Conservation (phyloP, 2,329 filamentous ascomycete genomes). For the Lachnellula suecica region DNA sequence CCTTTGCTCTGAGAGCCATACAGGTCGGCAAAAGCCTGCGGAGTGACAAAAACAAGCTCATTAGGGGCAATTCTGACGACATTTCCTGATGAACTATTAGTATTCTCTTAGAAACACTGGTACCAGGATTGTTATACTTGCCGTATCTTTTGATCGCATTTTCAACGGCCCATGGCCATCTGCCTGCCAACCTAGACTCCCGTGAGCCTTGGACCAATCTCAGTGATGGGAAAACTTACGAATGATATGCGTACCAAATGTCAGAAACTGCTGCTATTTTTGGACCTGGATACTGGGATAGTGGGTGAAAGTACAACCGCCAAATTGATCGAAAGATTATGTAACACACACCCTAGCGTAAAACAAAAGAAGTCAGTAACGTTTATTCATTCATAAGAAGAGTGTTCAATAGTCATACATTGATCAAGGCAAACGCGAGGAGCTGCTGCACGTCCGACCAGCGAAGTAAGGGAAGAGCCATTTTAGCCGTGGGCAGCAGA, state of each 20-base stretch:
- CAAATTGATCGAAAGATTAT: background rate
- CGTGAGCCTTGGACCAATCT: background rate
- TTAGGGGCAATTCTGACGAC: conserved; percentile 21
- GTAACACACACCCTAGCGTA: no score
- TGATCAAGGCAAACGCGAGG: no score
- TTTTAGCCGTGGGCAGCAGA: no score
- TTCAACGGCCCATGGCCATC: conserved; percentile 8
- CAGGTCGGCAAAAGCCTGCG: conserved; percentile 4
- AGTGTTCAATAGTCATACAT: no score
- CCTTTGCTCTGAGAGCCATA: background rate
- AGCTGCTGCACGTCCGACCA: no score
- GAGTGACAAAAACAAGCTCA: conserved; percentile 19
- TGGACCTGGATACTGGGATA: conserved; percentile 12
- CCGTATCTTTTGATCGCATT: conserved; percentile 4
- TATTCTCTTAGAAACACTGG: no score
- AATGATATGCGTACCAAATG: conserved; percentile 10
- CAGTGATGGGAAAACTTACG: background rate
- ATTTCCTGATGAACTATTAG: no score
- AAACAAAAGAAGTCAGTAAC: no score
- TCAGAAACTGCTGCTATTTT: conserved; percentile 9
- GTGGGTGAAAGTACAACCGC: conserved; percentile 12
- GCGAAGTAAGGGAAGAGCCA: no score
- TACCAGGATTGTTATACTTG: no score
- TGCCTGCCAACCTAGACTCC: background rate
- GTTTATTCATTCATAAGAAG: no score